A percentile compares a stretch with the other conserved stretches of the same genome.
These are phyloP conservation scores for Rhodotorula sp. DNA, from an alignment of 1,284 basidiomycete genomes.

Conservation along the genomic window DNA sequence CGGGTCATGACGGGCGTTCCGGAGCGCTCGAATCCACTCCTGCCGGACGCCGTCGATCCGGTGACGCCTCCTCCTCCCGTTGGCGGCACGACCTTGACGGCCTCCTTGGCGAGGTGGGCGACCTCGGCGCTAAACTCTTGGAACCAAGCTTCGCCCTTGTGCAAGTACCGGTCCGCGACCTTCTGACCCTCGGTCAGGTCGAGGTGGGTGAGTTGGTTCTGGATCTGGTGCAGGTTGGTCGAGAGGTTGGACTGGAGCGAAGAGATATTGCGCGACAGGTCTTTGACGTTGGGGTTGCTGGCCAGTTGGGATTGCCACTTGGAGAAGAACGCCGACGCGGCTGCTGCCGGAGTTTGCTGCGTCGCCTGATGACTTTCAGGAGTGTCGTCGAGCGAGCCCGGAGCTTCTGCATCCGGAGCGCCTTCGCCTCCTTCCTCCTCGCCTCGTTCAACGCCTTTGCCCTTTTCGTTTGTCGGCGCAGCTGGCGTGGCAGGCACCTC, in stretches of 20 bases:
- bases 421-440: conserved; percentile 1
- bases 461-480: conserved; percentile 25
- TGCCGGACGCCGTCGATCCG: conserved; percentile 31
- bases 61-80: conserved; percentile 32
- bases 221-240: conserved; percentile 32
- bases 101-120: conserved; percentile 57
- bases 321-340: conserved; percentile 41
- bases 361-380: not conserved
- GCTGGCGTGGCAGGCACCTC: not conserved
- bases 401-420: too few relatives aligned
- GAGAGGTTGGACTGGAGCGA: conserved; percentile 26
- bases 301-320: conserved; percentile 20
- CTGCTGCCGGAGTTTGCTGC: conserved; percentile 25
- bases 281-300: conserved; percentile 28
- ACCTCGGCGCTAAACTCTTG: conserved; percentile 38
- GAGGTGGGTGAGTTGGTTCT: conserved; percentile 37
- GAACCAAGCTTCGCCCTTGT: conserved; percentile 42
- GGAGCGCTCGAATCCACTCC: conserved; percentile 27
- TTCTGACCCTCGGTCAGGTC: conserved; percentile 32
- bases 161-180: conserved; percentile 39
- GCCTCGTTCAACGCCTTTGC: conserved; percentile 39
- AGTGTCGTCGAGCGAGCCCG: not conserved
- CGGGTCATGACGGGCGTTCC: conserved; percentile 55
- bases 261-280: conserved; percentile 23
- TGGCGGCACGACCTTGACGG: conserved; percentile 84